These are phyloP conservation scores for Trematosphaeria pertusa DNA, from an alignment of 2,329 filamentous ascomycete genomes.

Conservation along the genomic window DNA sequence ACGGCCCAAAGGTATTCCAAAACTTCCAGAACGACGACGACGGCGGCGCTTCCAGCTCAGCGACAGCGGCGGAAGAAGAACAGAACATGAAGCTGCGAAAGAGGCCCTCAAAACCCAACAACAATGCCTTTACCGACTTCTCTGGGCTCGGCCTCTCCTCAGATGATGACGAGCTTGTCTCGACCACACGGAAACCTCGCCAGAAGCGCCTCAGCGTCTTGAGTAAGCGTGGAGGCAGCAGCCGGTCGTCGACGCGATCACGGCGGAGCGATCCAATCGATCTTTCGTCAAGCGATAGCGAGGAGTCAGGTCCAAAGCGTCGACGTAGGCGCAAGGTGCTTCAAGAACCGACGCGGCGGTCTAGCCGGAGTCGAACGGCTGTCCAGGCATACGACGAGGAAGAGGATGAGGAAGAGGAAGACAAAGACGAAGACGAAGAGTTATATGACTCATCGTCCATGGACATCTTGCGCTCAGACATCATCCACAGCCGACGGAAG, in stretches of 20 bases:
- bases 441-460: slow-evolving; percentile 34
- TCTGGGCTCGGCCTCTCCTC: slow-evolving; percentile 37
- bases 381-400: slow-evolving; percentile 21
- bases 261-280: slow-evolving; percentile 18
- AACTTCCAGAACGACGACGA: slow-evolving; percentile 45
- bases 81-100: slow-evolving; percentile 35
- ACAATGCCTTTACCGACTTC: slow-evolving; percentile 38
- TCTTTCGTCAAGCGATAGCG: slow-evolving; percentile 31
- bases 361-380: slow-evolving; percentile 27
- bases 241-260: slow-evolving; percentile 24
- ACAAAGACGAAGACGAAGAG: slow-evolving; percentile 34
- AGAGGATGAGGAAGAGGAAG: slow-evolving; percentile 37
- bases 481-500: slow-evolving; percentile 44
- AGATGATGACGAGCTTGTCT: slow-evolving; percentile 37
- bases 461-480: slow-evolving; percentile 51
- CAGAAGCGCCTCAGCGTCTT: slow-evolving; percentile 19
- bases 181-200: slow-evolving; percentile 22
- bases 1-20: slow-evolving; percentile 56
- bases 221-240: slow-evolving; percentile 12
- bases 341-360: slow-evolving; percentile 37
- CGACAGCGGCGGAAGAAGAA: slow-evolving; percentile 15
- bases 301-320: slow-evolving; percentile 18
- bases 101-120: slow-evolving; percentile 19
- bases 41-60: slow-evolving; percentile 16
- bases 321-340: slow-evolving; percentile 25